These are phyloP conservation scores for Sporothrix luriei DNA, from an alignment of 2,329 filamentous ascomycete genomes.

Conservation along the genomic window DNA sequence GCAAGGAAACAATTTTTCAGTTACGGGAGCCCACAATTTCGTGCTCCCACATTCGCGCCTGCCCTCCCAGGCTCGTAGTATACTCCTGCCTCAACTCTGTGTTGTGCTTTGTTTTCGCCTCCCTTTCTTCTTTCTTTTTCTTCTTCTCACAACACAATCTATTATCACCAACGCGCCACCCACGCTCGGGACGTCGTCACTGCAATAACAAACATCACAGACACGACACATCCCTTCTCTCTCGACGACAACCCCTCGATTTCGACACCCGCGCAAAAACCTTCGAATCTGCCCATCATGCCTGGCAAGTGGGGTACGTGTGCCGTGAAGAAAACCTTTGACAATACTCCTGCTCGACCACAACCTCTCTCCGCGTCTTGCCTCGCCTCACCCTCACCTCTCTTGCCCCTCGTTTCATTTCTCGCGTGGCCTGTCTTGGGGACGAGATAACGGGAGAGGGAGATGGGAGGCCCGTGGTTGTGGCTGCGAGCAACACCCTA, in stretches of 20 bases:
- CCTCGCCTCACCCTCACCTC: not conserved
- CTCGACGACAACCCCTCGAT: not conserved
- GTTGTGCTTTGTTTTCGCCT: not conserved
- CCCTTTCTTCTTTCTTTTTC: not conserved
- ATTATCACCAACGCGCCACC: not conserved
- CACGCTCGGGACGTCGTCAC: conserved; percentile 17
- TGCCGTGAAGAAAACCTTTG: not conserved
- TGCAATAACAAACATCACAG: not conserved
- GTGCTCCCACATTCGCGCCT: conserved; percentile 4
- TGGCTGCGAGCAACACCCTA: not conserved
- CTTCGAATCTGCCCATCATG: conserved; percentile 12
- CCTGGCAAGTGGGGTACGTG: conserved; percentile 25
- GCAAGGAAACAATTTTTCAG: conserved; percentile 18
- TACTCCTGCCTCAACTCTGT: not conserved
- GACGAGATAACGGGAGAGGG: not conserved
- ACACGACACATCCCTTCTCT: not conserved
- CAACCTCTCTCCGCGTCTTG: not conserved
- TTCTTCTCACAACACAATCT: not conserved
- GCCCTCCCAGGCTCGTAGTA: conserved; percentile 7
- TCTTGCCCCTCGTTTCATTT: not conserved
- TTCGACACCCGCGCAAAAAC: not conserved
- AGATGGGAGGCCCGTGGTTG: not conserved
- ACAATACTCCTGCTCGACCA: not conserved
- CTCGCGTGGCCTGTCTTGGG: not conserved
- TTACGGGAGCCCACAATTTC: conserved; percentile 1